Conservation (phyloP, 2,329 filamentous ascomycete genomes). For the Oidium heveae region DNA sequence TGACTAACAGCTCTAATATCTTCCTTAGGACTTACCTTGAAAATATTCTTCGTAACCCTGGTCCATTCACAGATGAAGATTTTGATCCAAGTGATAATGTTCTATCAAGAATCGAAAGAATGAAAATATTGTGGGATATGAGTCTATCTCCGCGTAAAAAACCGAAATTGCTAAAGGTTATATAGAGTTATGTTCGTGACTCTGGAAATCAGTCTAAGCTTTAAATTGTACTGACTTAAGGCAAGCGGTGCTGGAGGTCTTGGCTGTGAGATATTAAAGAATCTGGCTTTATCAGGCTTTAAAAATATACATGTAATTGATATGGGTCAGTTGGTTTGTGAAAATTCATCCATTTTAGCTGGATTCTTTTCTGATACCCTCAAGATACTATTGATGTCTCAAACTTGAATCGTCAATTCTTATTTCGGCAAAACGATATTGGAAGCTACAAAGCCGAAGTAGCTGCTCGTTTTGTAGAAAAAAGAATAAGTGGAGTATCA, state of each 20-base stretch:
- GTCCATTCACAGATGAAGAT: constrained; percentile 54
- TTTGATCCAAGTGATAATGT: constrained; percentile 23
- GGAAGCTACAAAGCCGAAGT: constrained; percentile 86
- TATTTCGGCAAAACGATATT: constrained; percentile 79
- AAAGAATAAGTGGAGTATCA: constrained; percentile 64
- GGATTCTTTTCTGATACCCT: constrained; percentile 3
- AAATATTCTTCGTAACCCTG: constrained; percentile 47
- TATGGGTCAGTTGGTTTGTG: constrained; percentile 43
- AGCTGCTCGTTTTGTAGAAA: constrained; percentile 75
- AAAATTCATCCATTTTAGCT: not conserved
- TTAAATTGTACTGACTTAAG: constrained; percentile 5
- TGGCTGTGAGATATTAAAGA: constrained; percentile 91
- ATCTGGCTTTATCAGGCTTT: constrained; percentile 84
- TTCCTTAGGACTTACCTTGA: constrained; percentile 54
- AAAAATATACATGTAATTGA: constrained; percentile 96
- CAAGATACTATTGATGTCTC: constrained; percentile 93
- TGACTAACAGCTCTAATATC: not conserved
- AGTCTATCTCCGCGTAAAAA: not conserved
- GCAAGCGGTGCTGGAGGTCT: constrained; percentile 71
- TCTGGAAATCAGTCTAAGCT: constrained; percentile 1
- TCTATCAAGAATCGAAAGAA: constrained; percentile 31
- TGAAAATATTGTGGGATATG: constrained; percentile 42
- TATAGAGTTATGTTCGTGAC: constrained; percentile 12
- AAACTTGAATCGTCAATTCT: constrained; percentile 90
- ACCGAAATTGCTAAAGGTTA: constrained; percentile 7